Percentiles rank a stretch among this genome's conserved stretches.
These are phyloP conservation scores for Nicotiana benthamiana DNA, from an alignment of 257 asterid species.

Conservation along the genomic window DNA sequence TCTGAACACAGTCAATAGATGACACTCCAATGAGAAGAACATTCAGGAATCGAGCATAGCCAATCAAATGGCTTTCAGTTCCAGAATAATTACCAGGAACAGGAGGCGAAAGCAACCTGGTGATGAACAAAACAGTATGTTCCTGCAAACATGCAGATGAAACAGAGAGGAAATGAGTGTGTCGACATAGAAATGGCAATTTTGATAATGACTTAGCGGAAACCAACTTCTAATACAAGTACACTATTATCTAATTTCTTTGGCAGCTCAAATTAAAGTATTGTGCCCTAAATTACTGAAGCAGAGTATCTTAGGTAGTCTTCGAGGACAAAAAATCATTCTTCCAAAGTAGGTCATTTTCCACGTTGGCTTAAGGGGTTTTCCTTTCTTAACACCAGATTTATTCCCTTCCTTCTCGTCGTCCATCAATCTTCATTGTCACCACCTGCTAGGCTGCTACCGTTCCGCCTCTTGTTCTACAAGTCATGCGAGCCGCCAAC, in stretches of 20 bases:
- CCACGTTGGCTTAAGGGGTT: neutral
- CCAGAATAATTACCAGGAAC: constrained; percentile 66
- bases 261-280: neutral
- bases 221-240: neutral
- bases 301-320: neutral
- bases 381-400: neutral
- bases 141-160: constrained; percentile 54
- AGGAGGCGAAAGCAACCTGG: constrained; percentile 76
- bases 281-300: neutral
- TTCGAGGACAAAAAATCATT: neutral
- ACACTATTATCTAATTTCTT: neutral
- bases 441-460: neutral
- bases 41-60: constrained; percentile 77
- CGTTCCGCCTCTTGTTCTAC: neutral
- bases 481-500: neutral
- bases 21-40: constrained; percentile 83
- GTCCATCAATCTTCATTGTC: neutral
- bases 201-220: neutral
- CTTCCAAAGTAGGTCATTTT: neutral
- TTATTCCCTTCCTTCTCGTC: neutral
- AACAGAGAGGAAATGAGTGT: neutral
- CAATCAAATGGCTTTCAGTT: constrained; percentile 74
- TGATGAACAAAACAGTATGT: constrained; percentile 62
- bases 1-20: constrained; percentile 63
- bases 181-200: neutral